Conservation (phyloP, 345 rosid genomes). For the Euphorbia pulcherrima region DNA sequence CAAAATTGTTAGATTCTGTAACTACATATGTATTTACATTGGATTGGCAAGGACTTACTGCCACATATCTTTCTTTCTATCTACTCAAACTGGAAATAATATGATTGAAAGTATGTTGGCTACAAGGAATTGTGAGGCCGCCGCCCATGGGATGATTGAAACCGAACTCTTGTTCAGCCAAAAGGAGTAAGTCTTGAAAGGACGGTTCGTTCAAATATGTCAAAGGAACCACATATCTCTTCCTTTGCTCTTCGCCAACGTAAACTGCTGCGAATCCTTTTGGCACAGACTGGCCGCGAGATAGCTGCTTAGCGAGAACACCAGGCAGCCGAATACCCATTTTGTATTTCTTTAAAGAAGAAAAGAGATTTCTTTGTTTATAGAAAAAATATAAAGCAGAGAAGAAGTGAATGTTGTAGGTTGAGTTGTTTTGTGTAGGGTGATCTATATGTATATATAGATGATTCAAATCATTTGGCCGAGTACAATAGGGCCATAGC, state of each 20-base stretch:
- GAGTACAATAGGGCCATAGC: background rate
- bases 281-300: background rate
- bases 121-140: constrained; percentile 18
- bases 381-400: no score
- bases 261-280: constrained; percentile 14
- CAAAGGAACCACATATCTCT: constrained; percentile 18
- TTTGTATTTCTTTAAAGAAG: background rate
- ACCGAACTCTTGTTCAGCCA: constrained; percentile 17
- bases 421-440: no score
- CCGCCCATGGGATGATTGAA: constrained; percentile 18
- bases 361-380: background rate
- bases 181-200: constrained; percentile 8
- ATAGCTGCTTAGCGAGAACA: constrained; percentile 1
- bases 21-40: constrained; percentile 4
- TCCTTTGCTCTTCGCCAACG: constrained; percentile 9
- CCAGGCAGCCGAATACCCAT: background rate
- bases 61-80: constrained; percentile 6
- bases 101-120: constrained; percentile 13
- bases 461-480: background rate
- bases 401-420: no score
- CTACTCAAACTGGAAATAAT: constrained; percentile 20
- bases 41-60: background rate
- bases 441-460: no score
- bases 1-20: no score
- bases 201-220: constrained; percentile 5